Evolutionary conservation across 2,329 filamentous ascomycete species (phyloP).

Genomic region (Hypomyces perniciosus): DNA sequence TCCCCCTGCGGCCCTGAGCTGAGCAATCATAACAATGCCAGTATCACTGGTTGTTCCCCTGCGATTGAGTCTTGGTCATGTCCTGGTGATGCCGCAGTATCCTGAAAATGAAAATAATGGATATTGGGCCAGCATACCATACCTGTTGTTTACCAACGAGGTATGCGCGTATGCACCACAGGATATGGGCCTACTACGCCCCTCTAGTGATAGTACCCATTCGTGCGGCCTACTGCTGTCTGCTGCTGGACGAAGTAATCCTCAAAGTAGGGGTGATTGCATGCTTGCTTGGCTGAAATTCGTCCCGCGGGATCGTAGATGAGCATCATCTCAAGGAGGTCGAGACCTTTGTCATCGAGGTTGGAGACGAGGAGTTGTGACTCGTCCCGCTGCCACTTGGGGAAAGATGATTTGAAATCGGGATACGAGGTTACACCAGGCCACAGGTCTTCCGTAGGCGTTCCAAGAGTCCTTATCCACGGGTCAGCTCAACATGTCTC

Average conservation of each 20-base stretch:
- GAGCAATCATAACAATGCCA: conserved; percentile 1
- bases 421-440: conserved; percentile 91
- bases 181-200: conserved; percentile 18
- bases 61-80: neutral
- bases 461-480: conserved; percentile 61
- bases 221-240: conserved; percentile 21
- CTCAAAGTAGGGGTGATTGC: conserved; percentile 76
- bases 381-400: conserved; percentile 76
- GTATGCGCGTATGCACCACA: conserved; percentile 12
- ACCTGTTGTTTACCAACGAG: neutral
- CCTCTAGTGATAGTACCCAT: conserved; percentile 34
- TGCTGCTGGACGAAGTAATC: conserved; percentile 29
- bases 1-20: neutral
- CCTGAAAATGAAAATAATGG: conserved; percentile 16
- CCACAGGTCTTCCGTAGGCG: conserved; percentile 76
- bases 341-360: conserved; percentile 65
- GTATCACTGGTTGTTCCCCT: neutral
- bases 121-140: neutral
- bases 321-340: conserved; percentile 64
- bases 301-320: conserved; percentile 83
- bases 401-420: conserved; percentile 88
- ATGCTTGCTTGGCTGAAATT: conserved; percentile 84
- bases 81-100: conserved; percentile 13
- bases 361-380: conserved; percentile 60
- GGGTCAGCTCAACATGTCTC: conserved; percentile 1